Evolutionary conservation across 371 early-diverging fungal species (phyloP), one percentile per base, ranked within the genome.

Genomic region (Lichtheimia ornata): DNA sequence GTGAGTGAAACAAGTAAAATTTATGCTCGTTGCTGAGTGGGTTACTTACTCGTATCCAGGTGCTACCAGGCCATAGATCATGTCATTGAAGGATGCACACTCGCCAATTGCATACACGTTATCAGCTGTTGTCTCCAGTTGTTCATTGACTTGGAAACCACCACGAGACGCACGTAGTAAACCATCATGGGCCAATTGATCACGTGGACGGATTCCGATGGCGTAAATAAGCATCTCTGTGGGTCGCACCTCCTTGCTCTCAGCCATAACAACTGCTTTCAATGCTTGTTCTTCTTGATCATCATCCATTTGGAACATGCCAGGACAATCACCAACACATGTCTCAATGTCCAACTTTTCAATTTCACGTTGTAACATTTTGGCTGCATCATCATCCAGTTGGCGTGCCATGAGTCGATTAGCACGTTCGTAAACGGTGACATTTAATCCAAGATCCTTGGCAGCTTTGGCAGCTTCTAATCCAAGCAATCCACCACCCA

Each of bases 401-500:
- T 89, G 89, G 18, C 88, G 78, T 5, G 69, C 28, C 74, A 89
- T 69, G 20, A 86, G 63, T 27, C 79, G 76, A 41, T 68, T 70
- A 49, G 75, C 76, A 15, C 86, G 72, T 57, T 89, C 88, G 61
- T 81, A 70, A 24, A 89, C 74, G 5, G 72, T 77, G 18, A 81
- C 76, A 28, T 73, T 59, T n/a, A 85, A 71, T 12, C 77, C 81
- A 25, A 89, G 70, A 64, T 87, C 85, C 42, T 67, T 63, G 51
- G 78, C 77, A 41, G 85, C 89, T 53, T 84, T 83, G 56, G 89
- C 89, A 20, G 89, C 89, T 66, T 88, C 89, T 27, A 88, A 66
- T 11, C 89, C 89, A 24, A 88, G 69, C 41, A 88, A 64, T 43
- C 89, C 89, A n/a, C 89, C 89, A 45, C 88, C 81, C 12, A 89